Percentiles rank a stretch among this genome's conserved stretches.
These are phyloP conservation scores for Fraxinus dipetala DNA, from an alignment of 305 asterid species.

Conservation along the genomic window DNA sequence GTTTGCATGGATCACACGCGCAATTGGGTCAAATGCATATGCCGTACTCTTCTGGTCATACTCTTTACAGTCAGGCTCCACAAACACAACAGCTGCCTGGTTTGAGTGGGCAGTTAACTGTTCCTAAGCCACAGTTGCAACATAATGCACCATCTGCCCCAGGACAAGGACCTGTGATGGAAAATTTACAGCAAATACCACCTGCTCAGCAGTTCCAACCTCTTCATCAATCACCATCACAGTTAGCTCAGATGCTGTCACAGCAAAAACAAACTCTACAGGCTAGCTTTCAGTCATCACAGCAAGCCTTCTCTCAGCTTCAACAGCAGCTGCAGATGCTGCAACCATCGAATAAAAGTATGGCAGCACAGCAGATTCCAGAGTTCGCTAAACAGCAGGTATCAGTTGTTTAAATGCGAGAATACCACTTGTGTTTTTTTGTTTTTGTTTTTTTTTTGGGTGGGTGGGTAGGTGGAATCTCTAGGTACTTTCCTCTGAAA, in stretches of 20 bases:
- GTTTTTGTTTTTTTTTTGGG: too few species aligned
- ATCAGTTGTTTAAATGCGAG: constrained; percentile 5
- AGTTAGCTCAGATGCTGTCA: constrained; percentile 86
- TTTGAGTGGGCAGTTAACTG: constrained; percentile 46
- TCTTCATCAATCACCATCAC: constrained; percentile 61
- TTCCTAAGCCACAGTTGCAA: constrained; percentile 56
- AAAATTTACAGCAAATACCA: constrained; percentile 50
- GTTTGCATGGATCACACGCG: constrained; percentile 45
- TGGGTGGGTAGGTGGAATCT: neutral
- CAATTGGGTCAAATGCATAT: constrained; percentile 55
- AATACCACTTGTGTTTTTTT: neutral
- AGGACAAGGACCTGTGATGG: constrained; percentile 46
- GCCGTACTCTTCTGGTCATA: constrained; percentile 44
- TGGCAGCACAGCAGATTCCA: constrained; percentile 52
- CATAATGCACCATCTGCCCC: constrained; percentile 41
- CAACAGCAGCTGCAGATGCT: constrained; percentile 83
- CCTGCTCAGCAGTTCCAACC: constrained; percentile 49
- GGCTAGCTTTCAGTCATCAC: constrained; percentile 90
- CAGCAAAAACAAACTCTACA: constrained; percentile 92
- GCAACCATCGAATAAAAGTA: constrained; percentile 47
- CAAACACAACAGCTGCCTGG: constrained; percentile 48
- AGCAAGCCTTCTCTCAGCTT: constrained; percentile 78
- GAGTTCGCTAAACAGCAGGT: constrained; percentile 67
- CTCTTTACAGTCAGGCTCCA: constrained; percentile 50
- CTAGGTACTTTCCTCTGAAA: neutral